Conservation (phyloP, 2,329 filamentous ascomycete species). For the Fusarium neocosmosporiellum region DNA sequence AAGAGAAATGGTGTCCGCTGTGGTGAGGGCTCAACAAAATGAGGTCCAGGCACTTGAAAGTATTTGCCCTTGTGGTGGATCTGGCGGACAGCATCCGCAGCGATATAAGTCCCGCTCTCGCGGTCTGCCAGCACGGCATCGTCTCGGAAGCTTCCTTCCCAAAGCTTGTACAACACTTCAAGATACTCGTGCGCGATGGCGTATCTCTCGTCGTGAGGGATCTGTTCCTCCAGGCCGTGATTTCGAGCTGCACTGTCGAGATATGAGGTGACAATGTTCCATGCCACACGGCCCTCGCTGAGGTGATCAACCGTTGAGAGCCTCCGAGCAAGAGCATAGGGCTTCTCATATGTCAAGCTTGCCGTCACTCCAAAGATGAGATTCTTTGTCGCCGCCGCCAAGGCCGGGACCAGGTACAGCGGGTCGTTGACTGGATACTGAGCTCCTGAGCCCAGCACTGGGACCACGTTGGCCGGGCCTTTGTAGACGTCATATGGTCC, state of each 20-base stretch:
- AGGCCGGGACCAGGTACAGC: background rate
- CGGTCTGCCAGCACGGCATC: background rate
- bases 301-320: constrained; percentile 52
- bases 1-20: background rate
- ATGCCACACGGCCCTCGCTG: constrained; percentile 51
- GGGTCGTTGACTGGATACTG: background rate
- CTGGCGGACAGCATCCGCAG: constrained; percentile 48
- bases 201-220: background rate
- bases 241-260: constrained; percentile 55
- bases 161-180: background rate
- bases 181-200: background rate
- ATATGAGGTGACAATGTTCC: constrained; percentile 64
- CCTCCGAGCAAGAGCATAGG: constrained; percentile 48
- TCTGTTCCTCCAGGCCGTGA: background rate
- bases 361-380: constrained; percentile 53
- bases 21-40: constrained; percentile 51
- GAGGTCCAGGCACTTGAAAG: constrained; percentile 51
- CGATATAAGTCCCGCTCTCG: constrained; percentile 41
- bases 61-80: constrained; percentile 49
- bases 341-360: constrained; percentile 50
- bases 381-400: constrained; percentile 59
- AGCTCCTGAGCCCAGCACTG: background rate
- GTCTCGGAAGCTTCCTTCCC: background rate
- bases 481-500: constrained; percentile 1
- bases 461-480: background rate